A percentile compares a stretch with the other conserved stretches of the same genome.
These are phyloP conservation scores for Kokia cookei DNA, from an alignment of 441 rosid species.

Conservation along the genomic window DNA sequence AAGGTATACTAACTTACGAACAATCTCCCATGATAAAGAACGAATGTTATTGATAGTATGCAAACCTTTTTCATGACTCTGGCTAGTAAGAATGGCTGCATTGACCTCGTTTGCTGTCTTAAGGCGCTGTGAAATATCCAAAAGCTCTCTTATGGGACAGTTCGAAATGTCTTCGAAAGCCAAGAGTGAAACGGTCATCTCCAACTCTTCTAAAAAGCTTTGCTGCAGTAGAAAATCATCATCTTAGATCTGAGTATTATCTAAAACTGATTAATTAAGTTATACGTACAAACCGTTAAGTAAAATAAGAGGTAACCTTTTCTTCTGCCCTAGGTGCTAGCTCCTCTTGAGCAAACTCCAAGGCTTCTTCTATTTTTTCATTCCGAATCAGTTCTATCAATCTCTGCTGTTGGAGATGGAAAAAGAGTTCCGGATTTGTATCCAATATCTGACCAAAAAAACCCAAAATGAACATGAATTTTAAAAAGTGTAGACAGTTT, in stretches of 20 bases:
- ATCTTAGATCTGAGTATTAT: neutral
- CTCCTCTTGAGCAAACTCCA: constrained; percentile 95
- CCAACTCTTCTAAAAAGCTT: constrained; percentile 88
- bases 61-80: constrained; percentile 89
- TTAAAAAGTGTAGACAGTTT: neutral
- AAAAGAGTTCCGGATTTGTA: constrained; percentile 88
- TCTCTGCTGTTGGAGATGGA: constrained; percentile 97
- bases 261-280: neutral
- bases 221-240: constrained; percentile 38
- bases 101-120: constrained; percentile 94
- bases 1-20: neutral
- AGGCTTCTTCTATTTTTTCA: constrained; percentile 81
- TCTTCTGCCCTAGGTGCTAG: constrained; percentile 90
- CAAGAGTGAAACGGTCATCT: constrained; percentile 78
- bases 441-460: constrained; percentile 48
- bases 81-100: constrained; percentile 91
- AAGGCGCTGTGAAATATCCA: constrained; percentile 76
- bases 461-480: no score
- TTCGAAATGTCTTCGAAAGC: constrained; percentile 79
- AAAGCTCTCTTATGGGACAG: constrained; percentile 82
- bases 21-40: neutral
- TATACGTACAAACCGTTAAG: neutral
- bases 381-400: constrained; percentile 85
- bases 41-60: neutral
- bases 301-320: constrained; percentile 41